Base-by-base conservation (phyloP, 164 flowering plant species). In the Santalum album region DNA sequence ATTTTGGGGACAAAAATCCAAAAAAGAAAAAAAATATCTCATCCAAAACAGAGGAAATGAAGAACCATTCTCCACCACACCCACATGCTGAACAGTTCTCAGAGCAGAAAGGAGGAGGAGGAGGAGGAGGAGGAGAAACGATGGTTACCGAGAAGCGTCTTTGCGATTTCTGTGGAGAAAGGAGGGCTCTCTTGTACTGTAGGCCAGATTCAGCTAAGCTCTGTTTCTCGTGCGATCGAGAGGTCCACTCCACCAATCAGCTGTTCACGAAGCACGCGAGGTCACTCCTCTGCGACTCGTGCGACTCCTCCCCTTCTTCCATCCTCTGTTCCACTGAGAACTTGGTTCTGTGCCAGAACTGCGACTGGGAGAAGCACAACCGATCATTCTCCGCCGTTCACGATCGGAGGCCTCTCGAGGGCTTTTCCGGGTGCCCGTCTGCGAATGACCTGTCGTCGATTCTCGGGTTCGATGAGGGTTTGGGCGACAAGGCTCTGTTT, bases 201-300 rank as follows among this genome's bases (percentile, higher is more conserved):
- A 62, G 80, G 52, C 88, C 97, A 17, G 97, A 90, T 57, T 72
- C 87, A 0, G 97, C 97, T 0, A 84, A 75, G 74, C 85, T 90
- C 39, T 90, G 97, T 60, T 51, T 86, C 44, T 47, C 65, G 11
- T 90, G 97, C 61, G 97, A 90, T 66, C 65, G 72, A 0, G 68
- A 81, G 35, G 91, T 90, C 16, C 97, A 90, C 72, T 69, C 87
- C 0, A 70, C 87, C 1, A 86, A 82, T 61, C 75, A 56, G 49
- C 78, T 90, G 16, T 86, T 86, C 73, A 58, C 68, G 12, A 82
- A 83, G 62, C 97, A 90, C 84, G 56, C 74, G 0, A 75, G 97
- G 0, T 67, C 76, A 0, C 79, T 45, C 40, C 92, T 90, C 55
- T 90, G 97, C 58, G 83, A 90, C 46, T 54, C 56, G 16, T 90